Conservation (phyloP, 2,329 filamentous ascomycete species). For the Macrophomina pseudophaseolina region DNA sequence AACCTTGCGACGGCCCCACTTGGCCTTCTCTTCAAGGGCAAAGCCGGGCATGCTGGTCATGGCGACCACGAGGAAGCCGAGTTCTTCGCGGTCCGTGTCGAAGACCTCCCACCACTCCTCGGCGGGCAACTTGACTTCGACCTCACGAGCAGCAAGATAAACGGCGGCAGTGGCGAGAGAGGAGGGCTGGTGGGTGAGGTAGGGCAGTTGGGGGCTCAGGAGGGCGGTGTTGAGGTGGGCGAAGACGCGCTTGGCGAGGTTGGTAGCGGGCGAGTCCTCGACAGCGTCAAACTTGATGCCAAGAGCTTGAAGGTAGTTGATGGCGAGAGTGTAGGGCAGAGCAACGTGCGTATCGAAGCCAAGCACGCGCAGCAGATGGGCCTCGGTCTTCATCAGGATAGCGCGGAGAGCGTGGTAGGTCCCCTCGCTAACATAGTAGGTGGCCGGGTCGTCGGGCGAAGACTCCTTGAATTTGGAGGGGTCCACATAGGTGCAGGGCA, state of each 20-base stretch:
- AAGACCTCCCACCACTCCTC: conserved; percentile 98
- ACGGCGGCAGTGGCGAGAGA: conserved; percentile 85
- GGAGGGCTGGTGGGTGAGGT: conserved; percentile 88
- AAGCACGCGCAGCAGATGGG: conserved; percentile 74
- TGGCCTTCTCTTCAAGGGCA: conserved; percentile 63
- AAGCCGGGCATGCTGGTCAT: conserved; percentile 80
- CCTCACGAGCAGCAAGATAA: conserved; percentile 83
- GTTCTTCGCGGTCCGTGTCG: conserved; percentile 90
- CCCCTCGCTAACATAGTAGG: conserved; percentile 71
- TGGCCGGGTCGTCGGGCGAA: conserved; percentile 33
- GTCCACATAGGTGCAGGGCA: conserved; percentile 62
- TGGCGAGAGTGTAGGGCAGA: conserved; percentile 81
- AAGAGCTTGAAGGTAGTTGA: conserved; percentile 92
- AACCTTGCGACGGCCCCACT: conserved; percentile 58
- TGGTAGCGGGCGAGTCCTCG: conserved; percentile 43
- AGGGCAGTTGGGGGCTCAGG: conserved; percentile 85
- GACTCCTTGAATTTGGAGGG: conserved; percentile 35
- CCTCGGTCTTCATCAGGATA: conserved; percentile 74
- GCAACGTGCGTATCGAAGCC: conserved; percentile 85
- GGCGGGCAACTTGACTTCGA: conserved; percentile 77
- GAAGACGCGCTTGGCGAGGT: conserved; percentile 68
- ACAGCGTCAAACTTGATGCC: conserved; percentile 62
- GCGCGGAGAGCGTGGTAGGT: conserved; percentile 69
- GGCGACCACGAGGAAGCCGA: conserved; percentile 89
- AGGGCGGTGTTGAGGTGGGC: conserved; percentile 86